Base-by-base conservation (phyloP, 768 basidiomycete species). In the Zangia roseola region DNA sequence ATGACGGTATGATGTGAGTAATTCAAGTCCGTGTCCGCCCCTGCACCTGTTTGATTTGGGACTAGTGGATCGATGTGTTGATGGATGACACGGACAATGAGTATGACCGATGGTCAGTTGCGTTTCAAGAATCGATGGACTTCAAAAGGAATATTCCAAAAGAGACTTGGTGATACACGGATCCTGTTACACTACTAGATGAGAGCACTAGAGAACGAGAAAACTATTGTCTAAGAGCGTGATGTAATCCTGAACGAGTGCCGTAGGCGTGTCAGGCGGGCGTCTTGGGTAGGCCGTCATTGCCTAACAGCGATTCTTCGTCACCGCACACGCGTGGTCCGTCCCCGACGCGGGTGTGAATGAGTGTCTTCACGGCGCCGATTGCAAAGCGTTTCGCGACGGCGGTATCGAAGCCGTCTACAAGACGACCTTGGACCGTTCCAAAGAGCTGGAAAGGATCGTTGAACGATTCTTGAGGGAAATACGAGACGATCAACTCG, bases 321-420 rank as follows among this genome's bases (percentile, higher is more conserved):
- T 67, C 61, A 26, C 69, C 77, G 30, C 97, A 67, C 16, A 81
- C 80, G 54, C 88, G 77, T 0, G 95, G 95, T 0, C 95, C 94
- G 61, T 93, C 94, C 1, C 95, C 95, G 8, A 97, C 91, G 38
- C 79, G 75, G 9, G 95, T 97, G 69, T 95, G 93, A 44, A 98
- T 97, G 63, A 97, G 76, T 4, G 83, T 76, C 69, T 91, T 91
- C 34, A 98, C 92, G 2, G 88, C 83, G 1, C 89, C 94, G 8
- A 79, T 72, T 16, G 77, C 79, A 63, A 83, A 91, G 41, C 73
- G 76, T 67, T 84, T 85, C 30, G 88, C 86, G 3, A 94, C 91
- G 34, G 72, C 79, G 30, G 72, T 73, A 63, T 95, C 89, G 74
- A 97, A 95, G 2, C 89, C 90, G 7, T 77, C 71, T 0, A 84